Base-by-base conservation (phyloP, 192 early-diverging fungal genomes). In the Jimgerdemannia flammicorona region DNA sequence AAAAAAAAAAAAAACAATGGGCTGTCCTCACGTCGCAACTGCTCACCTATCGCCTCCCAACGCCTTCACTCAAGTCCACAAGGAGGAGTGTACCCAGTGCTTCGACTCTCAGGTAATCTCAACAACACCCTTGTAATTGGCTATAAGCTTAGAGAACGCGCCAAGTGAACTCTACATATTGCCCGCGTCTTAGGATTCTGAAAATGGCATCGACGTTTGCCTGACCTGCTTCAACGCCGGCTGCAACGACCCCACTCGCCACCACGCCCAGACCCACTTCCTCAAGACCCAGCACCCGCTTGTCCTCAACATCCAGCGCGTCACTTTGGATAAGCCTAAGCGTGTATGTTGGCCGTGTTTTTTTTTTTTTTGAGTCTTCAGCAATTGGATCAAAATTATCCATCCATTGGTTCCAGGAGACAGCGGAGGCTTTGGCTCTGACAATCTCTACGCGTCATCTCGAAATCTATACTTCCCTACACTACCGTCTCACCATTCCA, bases 21-120 rank as follows among this genome's bases (percentile, higher is more conserved):
- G 78, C 14, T 92, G 91, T 69, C 71, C 87, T 40, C 91, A 92
- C 78, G 77, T 87, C 69, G 72, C 79, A 8, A 72, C 63, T 40
- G 69, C 84, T n/a, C 69, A 73, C 41, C 72, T 89, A 20, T 71
- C 77, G 1, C 77, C 81, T 49, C 84, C 87, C 64, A 77, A 79
- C 3, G 74, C 86, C 3, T 78, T 77, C 40, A 84, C 83, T 41
- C 77, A 86, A 70, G 83, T 95, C 20, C 86, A 95, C 89, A 99
- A 98, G 84, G 96, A 99, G 72, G 97, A 99, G 82, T 99, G 96
- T 82, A 95, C 95, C 19, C 85, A 91, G 67, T 99, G 97, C 84
- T 99, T 96, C 85, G 94, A 95, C 81, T 82, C 78, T 73, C 85
- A 91, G 79, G 94, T 91, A 70, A 70, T 29, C 29, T 29, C 29